A percentile compares a stretch with the other conserved stretches of the same genome.
Evolutionary conservation across 1,284 basidiomycete species (phyloP).

Genomic region (Somion occarium): DNA sequence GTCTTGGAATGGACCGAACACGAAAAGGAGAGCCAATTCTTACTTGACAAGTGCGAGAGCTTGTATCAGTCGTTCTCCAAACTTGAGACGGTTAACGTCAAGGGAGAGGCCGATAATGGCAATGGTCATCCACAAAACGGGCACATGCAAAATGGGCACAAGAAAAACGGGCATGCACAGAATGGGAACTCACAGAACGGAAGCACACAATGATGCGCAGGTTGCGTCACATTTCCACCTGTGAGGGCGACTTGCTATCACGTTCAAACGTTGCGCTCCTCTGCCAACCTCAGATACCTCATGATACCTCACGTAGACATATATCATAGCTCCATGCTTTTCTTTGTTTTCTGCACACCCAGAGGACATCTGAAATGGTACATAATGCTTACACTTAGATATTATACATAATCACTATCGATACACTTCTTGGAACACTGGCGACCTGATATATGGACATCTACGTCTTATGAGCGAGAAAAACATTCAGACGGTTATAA

Average conservation of each 20-base stretch:
- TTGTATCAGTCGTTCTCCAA: slow-evolving; percentile 33
- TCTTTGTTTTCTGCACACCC: background rate
- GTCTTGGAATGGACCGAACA: slow-evolving; percentile 50
- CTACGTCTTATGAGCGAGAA: too few relatives aligned
- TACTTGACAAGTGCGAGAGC: slow-evolving; percentile 54
- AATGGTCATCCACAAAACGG: slow-evolving; percentile 2
- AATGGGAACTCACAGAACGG: too few relatives aligned
- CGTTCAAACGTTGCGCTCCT: too few relatives aligned
- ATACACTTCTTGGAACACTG: background rate
- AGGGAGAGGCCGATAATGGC: background rate
- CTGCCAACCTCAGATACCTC: too few relatives aligned
- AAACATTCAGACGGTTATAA: too few relatives aligned
- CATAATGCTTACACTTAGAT: background rate
- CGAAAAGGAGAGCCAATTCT: slow-evolving; percentile 35
- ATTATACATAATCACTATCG: background rate
- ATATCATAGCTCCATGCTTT: too few relatives aligned
- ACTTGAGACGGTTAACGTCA: slow-evolving; percentile 10
- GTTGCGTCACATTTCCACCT: too few relatives aligned
- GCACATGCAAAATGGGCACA: background rate
- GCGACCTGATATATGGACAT: too few relatives aligned
- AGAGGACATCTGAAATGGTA: background rate
- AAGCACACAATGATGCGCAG: too few relatives aligned
- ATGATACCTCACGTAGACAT: too few relatives aligned
- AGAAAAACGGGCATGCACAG: too few relatives aligned
- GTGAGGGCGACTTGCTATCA: too few relatives aligned